Conservation (phyloP, 306 rosid genomes). For the Trifolium fragiferum region DNA sequence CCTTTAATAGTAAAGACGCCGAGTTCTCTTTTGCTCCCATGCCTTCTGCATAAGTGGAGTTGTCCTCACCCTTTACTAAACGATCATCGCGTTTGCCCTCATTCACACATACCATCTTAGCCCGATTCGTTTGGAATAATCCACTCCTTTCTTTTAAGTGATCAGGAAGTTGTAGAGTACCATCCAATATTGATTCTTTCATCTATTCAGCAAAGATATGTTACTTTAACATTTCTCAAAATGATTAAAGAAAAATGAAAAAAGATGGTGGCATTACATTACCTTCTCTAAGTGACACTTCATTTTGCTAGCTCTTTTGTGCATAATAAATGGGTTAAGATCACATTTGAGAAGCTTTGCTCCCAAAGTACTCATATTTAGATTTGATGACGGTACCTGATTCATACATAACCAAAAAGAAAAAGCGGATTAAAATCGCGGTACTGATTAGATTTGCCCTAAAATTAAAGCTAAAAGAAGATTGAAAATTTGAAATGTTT, state of each 20-base stretch:
- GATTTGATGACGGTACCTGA: conserved; percentile 57
- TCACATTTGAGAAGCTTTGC: conserved; percentile 55
- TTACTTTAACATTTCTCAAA: background rate
- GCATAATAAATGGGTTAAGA: conserved; percentile 51
- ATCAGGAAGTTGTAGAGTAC: conserved; percentile 61
- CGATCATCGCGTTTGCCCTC: conserved; percentile 18
- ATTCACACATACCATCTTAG: conserved; percentile 27
- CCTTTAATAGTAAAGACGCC: conserved; percentile 37
- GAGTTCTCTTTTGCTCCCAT: conserved; percentile 43
- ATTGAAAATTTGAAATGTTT: conserved; percentile 10
- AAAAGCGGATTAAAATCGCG: too few relatives aligned
- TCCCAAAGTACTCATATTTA: conserved; percentile 44
- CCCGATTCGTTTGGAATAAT: conserved; percentile 41
- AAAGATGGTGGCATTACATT: conserved; percentile 34
- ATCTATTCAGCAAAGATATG: conserved; percentile 53
- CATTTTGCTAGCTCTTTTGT: conserved; percentile 57
- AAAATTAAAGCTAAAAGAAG: conserved; percentile 1
- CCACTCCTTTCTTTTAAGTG: conserved; percentile 61
- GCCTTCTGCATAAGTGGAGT: conserved; percentile 40
- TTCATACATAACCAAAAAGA: background rate
- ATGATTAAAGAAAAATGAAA: background rate
- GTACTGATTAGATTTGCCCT: background rate
- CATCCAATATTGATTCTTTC: conserved; percentile 66
- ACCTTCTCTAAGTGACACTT: conserved; percentile 72
- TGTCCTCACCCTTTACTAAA: background rate